phyloP scores from a whole-genome alignment of 345 rosid genomes.

The Limnanthes douglasii region DNA sequence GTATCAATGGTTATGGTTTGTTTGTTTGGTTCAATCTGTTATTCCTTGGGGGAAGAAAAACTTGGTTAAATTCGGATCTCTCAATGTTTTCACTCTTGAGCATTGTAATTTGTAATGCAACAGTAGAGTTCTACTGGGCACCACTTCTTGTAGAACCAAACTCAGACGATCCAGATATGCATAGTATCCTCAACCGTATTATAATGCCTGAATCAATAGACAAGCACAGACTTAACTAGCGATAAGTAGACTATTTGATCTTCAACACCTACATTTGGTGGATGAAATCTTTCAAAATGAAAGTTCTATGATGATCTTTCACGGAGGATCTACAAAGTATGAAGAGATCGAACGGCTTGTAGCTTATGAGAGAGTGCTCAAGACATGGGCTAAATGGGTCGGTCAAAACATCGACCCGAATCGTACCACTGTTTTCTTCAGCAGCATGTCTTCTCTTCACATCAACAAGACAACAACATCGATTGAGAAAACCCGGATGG shows the following conservation, averaged over 20 bases:
- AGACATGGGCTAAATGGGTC: conserved; percentile 59
- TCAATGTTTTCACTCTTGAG: not conserved
- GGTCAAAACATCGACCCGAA: conserved; percentile 46
- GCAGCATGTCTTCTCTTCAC: conserved; percentile 79
- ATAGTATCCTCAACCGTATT: conserved; percentile 25
- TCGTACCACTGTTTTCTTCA: conserved; percentile 55
- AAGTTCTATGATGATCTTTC: conserved; percentile 50
- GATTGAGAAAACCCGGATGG: no score
- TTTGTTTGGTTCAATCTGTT: conserved; percentile 45
- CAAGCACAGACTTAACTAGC: conserved; percentile 45
- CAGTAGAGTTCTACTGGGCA: conserved; percentile 52
- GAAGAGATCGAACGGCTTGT: conserved; percentile 30
- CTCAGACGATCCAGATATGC: conserved; percentile 34
- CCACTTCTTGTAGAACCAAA: conserved; percentile 54
- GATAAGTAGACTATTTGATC: conserved; percentile 29
- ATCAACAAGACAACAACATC: no score
- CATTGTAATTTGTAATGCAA: conserved; percentile 36
- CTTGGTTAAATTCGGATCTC: conserved; percentile 4
- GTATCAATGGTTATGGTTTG: conserved; percentile 64
- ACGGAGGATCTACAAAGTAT: conserved; percentile 31
- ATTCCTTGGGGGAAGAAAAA: conserved; percentile 23
- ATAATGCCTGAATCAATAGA: conserved; percentile 37
- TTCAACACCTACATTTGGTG: conserved; percentile 66
- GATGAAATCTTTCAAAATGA: conserved; percentile 27
- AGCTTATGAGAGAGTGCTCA: conserved; percentile 38